phyloP scores from a whole-genome alignment of 1,284 basidiomycete genomes.

The Cutaneotrichosporon sp. region DNA sequence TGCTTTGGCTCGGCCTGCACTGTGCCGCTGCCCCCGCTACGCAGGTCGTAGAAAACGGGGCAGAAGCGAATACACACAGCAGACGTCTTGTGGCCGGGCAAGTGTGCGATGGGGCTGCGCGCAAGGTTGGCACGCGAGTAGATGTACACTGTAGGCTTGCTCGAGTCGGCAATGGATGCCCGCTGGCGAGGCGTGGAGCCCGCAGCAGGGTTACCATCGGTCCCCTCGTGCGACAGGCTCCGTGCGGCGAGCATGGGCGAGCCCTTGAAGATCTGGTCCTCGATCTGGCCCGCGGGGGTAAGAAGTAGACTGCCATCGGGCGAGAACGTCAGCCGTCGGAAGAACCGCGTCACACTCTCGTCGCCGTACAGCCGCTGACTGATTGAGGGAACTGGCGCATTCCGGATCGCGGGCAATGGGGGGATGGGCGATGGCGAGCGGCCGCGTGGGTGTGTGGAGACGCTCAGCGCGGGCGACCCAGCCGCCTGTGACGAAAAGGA shows the following conservation, averaged over 20 bases:
- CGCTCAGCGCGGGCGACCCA: constrained; percentile 39
- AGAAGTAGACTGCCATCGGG: constrained; percentile 88
- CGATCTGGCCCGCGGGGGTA: constrained; percentile 94
- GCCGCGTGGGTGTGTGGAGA: constrained; percentile 48
- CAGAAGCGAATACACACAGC: constrained; percentile 91
- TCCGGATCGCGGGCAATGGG: constrained; percentile 75
- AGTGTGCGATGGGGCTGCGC: constrained; percentile 81
- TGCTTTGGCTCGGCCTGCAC: constrained; percentile 51
- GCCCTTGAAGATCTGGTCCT: constrained; percentile 65
- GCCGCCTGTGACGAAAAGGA: constrained; percentile 65
- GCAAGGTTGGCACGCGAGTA: constrained; percentile 93
- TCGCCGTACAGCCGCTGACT: constrained; percentile 76
- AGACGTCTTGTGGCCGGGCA: constrained; percentile 93
- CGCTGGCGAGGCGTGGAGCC: constrained; percentile 10
- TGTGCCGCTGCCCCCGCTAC: constrained; percentile 54
- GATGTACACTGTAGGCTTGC: constrained; percentile 76
- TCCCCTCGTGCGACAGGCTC: constrained; percentile 34
- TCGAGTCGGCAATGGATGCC: constrained; percentile 45
- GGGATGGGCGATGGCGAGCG: constrained; percentile 88
- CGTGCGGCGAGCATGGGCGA: constrained; percentile 49
- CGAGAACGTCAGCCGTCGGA: constrained; percentile 86
- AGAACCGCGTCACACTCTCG: constrained; percentile 93
- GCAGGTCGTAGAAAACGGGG: constrained; percentile 83
- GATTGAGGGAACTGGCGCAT: constrained; percentile 41
- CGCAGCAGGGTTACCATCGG: constrained; percentile 25